These are phyloP conservation scores for Spinacia oleracea DNA, from an alignment of 179 eudicot species.

Conservation along the genomic window DNA sequence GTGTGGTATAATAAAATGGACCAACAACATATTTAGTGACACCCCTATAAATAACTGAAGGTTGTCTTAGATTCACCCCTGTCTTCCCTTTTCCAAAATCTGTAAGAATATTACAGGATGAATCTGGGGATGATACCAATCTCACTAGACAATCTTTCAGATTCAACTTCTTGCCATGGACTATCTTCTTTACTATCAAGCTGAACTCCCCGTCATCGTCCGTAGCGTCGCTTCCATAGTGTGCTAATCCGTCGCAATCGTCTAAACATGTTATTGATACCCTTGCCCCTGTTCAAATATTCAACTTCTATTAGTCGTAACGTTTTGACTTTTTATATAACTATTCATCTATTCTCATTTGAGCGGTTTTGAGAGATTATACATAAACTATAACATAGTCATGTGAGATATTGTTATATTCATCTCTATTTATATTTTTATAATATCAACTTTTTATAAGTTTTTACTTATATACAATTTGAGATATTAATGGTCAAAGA, in stretches of 20 bases:
- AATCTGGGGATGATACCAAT: constrained; percentile 62
- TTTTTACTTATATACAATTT: too few relatives aligned
- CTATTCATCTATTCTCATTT: too few relatives aligned
- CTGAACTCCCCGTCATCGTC: constrained; percentile 59
- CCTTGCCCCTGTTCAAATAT: constrained; percentile 34
- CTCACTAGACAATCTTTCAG: constrained; percentile 54
- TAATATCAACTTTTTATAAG: too few relatives aligned
- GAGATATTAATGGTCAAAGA: too few relatives aligned
- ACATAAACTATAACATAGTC: too few relatives aligned
- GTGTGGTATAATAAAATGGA: constrained; percentile 67
- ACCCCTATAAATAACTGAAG: constrained; percentile 46
- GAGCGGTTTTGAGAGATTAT: too few relatives aligned
- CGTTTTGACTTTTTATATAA: too few relatives aligned
- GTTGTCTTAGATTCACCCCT: constrained; percentile 52
- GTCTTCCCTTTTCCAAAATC: constrained; percentile 50
- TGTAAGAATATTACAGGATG: constrained; percentile 51
- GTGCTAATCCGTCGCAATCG: constrained; percentile 36
- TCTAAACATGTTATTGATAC: constrained; percentile 72
- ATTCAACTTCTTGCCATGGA: constrained; percentile 45
- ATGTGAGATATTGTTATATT: too few relatives aligned
- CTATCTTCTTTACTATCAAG: constrained; percentile 34
- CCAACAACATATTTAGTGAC: constrained; percentile 42
- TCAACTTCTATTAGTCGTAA: too few relatives aligned
- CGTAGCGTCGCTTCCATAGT: constrained; percentile 61
- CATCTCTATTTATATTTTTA: too few relatives aligned